Evolutionary conservation across 345 rosid genomes (phyloP).

Genomic region (Moringa oleifera): DNA sequence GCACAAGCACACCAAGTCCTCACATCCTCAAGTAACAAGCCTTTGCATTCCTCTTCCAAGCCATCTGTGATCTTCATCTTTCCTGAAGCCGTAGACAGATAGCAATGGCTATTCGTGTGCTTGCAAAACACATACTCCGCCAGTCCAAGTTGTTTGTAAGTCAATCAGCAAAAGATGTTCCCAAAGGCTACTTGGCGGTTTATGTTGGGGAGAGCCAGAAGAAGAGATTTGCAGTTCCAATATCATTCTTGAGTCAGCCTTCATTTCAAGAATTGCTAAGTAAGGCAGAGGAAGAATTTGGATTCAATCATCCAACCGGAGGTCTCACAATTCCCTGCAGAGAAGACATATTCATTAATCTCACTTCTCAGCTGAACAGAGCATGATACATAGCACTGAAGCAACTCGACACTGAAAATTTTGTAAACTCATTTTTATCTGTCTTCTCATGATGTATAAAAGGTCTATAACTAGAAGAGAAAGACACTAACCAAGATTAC

Average conservation of each 20-base stretch:
- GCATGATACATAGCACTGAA: not conserved
- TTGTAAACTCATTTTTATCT: no score
- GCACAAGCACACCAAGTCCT: not conserved
- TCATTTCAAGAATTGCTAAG: conserved; percentile 29
- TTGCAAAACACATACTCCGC: conserved; percentile 8
- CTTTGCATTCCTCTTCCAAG: not conserved
- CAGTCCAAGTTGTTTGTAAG: no score
- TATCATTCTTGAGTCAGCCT: conserved; percentile 31
- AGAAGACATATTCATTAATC: conserved; percentile 24
- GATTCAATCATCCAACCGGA: conserved; percentile 34
- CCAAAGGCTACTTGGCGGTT: conserved; percentile 13
- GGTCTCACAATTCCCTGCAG: conserved; percentile 33
- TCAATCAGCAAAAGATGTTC: not conserved
- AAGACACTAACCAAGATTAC: no score
- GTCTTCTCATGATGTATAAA: no score
- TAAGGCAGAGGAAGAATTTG: conserved; percentile 34
- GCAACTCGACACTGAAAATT: not conserved
- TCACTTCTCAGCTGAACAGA: conserved; percentile 21
- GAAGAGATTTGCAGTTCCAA: conserved; percentile 25
- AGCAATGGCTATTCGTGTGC: conserved; percentile 9
- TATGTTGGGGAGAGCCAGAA: conserved; percentile 28
- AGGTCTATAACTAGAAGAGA: no score
- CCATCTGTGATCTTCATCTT: not conserved
- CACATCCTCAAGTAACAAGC: not conserved
- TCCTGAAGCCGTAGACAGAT: not conserved